Evolutionary conservation across 2,329 filamentous ascomycete species (phyloP).

Genomic region (Cladophialophora chaetospira): DNA sequence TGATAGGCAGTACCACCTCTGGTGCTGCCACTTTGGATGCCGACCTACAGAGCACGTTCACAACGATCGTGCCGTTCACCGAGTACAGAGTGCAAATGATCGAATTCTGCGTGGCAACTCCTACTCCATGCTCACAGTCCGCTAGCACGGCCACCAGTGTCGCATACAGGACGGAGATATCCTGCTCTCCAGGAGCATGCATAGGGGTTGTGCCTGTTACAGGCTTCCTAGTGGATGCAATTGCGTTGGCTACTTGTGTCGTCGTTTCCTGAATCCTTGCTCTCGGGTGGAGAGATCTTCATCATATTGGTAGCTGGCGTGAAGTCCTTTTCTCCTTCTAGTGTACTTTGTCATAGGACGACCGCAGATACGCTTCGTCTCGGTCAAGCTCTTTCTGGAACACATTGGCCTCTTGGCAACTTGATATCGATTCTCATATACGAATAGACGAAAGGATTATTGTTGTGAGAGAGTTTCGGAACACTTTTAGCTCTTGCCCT

Average conservation of each 20-base stretch:
- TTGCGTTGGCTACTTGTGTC: constrained; percentile 17
- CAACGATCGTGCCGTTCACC: constrained; percentile 20
- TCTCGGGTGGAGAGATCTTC: not conserved
- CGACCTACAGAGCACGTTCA: constrained; percentile 20
- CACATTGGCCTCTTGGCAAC: not conserved
- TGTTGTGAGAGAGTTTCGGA: constrained; percentile 18
- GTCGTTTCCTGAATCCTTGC: constrained; percentile 5
- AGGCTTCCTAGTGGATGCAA: constrained; percentile 16
- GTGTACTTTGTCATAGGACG: not conserved
- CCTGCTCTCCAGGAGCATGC: constrained; percentile 25
- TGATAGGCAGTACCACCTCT: constrained; percentile 6
- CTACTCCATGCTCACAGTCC: constrained; percentile 19
- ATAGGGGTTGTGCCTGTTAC: constrained; percentile 18
- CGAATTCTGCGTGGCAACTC: constrained; percentile 22
- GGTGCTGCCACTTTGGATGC: constrained; percentile 14
- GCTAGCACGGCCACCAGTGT: constrained; percentile 14
- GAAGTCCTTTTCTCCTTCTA: not conserved
- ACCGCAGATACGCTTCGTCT: too few relatives aligned
- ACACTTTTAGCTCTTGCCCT: not conserved
- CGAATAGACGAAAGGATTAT: not conserved
- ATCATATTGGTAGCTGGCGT: not conserved
- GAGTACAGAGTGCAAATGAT: constrained; percentile 22
- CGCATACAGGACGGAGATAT: constrained; percentile 21
- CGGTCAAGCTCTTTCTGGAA: too few relatives aligned
- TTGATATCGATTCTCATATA: not conserved